phyloP scores from a whole-genome alignment of 768 basidiomycete species.

The Amylocystis lapponica region DNA sequence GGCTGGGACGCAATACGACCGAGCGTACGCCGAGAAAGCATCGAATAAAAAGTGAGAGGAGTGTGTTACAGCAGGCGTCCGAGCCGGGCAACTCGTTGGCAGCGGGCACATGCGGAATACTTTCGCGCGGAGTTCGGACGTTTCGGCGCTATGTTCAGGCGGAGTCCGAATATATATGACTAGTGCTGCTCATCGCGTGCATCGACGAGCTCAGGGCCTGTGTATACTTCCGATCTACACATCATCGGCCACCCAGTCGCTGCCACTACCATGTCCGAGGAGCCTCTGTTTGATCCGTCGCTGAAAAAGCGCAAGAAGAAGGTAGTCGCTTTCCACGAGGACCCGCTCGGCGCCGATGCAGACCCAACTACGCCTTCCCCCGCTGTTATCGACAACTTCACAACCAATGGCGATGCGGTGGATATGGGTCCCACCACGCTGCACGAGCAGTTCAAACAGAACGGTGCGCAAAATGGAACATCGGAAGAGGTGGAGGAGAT shows the following conservation, averaged over 20 bases:
- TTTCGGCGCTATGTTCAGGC: conserved; percentile 1
- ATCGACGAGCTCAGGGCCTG: conserved; percentile 3
- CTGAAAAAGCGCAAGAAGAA: conserved; percentile 45
- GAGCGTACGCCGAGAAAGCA: conserved; percentile 48
- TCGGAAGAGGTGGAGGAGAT: conserved; percentile 27
- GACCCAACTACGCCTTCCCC: conserved; percentile 80
- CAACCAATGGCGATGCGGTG: conserved; percentile 63
- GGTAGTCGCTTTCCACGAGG: conserved; percentile 49
- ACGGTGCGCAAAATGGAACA: conserved; percentile 28
- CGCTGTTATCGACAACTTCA: conserved; percentile 62
- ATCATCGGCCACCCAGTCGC: not conserved
- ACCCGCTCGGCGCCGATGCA: conserved; percentile 25
- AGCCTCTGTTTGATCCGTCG: conserved; percentile 65
- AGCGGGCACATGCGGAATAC: conserved; percentile 6
- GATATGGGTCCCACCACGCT: conserved; percentile 74
- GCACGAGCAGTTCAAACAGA: conserved; percentile 69
- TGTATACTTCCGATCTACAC: conserved; percentile 2
- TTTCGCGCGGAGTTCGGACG: conserved; percentile 10
- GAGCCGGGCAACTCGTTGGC: conserved; percentile 22
- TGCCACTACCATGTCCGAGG: conserved; percentile 51
- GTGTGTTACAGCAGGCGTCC: conserved; percentile 11
- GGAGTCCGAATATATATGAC: conserved; percentile 4
- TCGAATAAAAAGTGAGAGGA: conserved; percentile 21
- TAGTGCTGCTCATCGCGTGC: conserved; percentile 7
- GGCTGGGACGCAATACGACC: conserved; percentile 38